These are phyloP conservation scores for Karstenula rhodostoma DNA, from an alignment of 2,329 filamentous ascomycete genomes.

Conservation along the genomic window DNA sequence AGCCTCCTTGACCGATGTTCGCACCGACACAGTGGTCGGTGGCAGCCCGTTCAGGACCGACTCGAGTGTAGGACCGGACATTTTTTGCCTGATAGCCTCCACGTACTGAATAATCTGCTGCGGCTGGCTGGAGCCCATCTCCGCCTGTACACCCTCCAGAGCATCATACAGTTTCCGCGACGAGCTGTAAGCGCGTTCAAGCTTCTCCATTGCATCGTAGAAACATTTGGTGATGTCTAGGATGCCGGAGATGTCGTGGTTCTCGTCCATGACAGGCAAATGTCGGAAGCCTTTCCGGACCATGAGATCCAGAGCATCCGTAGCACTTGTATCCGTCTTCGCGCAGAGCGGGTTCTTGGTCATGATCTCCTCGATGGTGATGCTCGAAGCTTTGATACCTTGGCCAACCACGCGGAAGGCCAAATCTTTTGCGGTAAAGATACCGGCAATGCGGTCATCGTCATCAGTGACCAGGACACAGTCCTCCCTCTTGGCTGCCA, in stretches of 20 bases:
- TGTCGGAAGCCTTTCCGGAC: constrained; percentile 98
- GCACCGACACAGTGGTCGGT: constrained; percentile 91
- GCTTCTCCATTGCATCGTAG: constrained; percentile 99
- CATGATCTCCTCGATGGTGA: constrained; percentile 99
- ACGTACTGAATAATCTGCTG: constrained; percentile 99
- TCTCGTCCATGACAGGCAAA: constrained; percentile 98
- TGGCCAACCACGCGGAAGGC: constrained; percentile 95
- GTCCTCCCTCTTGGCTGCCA: constrained; percentile 98
- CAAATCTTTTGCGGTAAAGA: constrained; percentile 98
- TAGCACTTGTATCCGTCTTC: constrained; percentile 96
- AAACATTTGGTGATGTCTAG: constrained; percentile 99
- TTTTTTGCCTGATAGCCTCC: constrained; percentile 91
- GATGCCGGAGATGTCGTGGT: constrained; percentile 98
- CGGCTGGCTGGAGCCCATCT: constrained; percentile 92
- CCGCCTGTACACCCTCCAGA: constrained; percentile 95
- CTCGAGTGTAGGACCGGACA: constrained; percentile 97
- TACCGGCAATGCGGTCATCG: constrained; percentile 96
- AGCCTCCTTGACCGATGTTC: constrained; percentile 95
- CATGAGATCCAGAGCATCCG: constrained; percentile 97
- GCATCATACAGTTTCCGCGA: constrained; percentile 99
- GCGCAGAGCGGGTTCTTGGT: constrained; percentile 99
- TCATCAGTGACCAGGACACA: constrained; percentile 98
- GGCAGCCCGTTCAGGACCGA: constrained; percentile 91
- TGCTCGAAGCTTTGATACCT: constrained; percentile 84
- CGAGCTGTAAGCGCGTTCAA: constrained; percentile 95